Base-by-base conservation (phyloP, 371 early-diverging fungal species). In the Batkoa obscura region DNA sequence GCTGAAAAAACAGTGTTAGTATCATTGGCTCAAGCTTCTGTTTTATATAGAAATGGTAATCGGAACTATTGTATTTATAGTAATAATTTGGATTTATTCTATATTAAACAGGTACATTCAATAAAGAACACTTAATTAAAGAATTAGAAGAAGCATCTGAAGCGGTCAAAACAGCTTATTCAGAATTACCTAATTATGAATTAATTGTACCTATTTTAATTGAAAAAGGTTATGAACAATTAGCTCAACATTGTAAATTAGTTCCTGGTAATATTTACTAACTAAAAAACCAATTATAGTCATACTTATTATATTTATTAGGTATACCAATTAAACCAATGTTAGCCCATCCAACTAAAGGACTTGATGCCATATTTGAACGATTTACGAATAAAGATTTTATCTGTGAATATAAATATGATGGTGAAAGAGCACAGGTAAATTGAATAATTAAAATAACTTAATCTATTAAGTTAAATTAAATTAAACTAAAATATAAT, bases 341-440 rank as follows among this genome's bases (percentile, higher is more conserved):
- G 99, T 75, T 99, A 63, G 99, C 99, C 0, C 94, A 96, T 68
- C 98, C 99, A 2, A 94, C 95, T 41, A 99, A 98, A 67, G 79
- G 85, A 49, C 69, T 99, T 9, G 81, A 85, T 0, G 94, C 94
- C 51, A 93, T 96, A 3, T 66, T 98, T 70, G 83, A 96, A 62
- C 74, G 97, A 39, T 94, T 99, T 62, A 93, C 95, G 57, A 80
- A 75, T 17, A 77, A 78, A 58, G 68, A 74, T 0, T 99, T 99
- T 61, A 92, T 94, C 2, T 98, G 96, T 60, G 99, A 99, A 69
- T 98, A 84, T 72, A 99, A 99, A 69, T 99, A 99, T 65, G 99
- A 99, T 64, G 99, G 99, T 23, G 99, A 99, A 74, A 80, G 99
- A 51, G 95, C 95, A 15, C 99, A 99, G 79, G 83, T 85, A 61